phyloP scores from a whole-genome alignment of 495 filamentous ascomycete species.

The Hypoxylon fuscum region DNA sequence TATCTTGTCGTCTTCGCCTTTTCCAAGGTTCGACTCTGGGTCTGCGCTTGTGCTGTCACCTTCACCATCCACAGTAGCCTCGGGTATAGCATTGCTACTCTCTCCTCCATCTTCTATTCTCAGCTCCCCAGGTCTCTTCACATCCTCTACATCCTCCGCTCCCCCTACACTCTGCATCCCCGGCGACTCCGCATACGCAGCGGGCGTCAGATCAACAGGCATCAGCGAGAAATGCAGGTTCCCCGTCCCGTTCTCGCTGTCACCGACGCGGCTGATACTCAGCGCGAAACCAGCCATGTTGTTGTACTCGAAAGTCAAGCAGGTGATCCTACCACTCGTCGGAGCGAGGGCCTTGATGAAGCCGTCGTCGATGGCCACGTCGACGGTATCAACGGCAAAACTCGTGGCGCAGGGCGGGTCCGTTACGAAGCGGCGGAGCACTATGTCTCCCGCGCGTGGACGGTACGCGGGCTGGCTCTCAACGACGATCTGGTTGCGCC shows the following conservation, averaged over 20 bases:
- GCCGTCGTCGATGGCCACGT: constrained; percentile 2
- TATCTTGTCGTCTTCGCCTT: too few relatives aligned
- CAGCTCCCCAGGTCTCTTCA: neutral
- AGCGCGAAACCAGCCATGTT: neutral
- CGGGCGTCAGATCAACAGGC: constrained; percentile 1
- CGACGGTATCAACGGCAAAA: neutral
- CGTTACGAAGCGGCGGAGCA: constrained; percentile 14
- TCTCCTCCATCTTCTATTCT: neutral
- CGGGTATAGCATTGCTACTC: neutral
- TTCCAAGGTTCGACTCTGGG: too few relatives aligned
- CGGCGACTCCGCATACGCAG: neutral
- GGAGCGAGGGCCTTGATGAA: constrained; percentile 9
- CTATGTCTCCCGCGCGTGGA: constrained; percentile 12
- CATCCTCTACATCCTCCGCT: neutral
- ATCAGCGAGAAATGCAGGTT: constrained; percentile 12
- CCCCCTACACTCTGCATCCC: neutral
- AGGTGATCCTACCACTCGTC: neutral
- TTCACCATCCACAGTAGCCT: neutral
- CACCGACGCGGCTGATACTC: constrained; percentile 7
- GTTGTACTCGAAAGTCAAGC: constrained; percentile 7
- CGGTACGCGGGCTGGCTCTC: constrained; percentile 13
- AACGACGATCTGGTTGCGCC: neutral
- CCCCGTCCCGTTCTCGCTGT: neutral
- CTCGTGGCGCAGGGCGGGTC: neutral
- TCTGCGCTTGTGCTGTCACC: too few relatives aligned